Percentiles rank a stretch among this genome's conserved stretches.
These are phyloP conservation scores for Flaveria sonorensis DNA, from an alignment of 129 eudicot species.

Conservation along the genomic window DNA sequence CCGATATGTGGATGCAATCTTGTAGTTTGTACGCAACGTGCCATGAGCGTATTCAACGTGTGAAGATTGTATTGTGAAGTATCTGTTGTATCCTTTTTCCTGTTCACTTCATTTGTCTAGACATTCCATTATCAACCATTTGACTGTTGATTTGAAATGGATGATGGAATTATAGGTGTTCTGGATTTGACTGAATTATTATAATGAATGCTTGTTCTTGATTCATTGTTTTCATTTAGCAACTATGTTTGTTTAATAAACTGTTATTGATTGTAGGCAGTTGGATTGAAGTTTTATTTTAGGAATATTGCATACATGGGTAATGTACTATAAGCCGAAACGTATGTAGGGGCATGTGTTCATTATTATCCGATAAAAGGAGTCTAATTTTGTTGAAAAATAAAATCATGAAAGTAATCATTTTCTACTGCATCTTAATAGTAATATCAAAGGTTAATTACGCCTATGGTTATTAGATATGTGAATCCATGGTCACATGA, in stretches of 20 bases:
- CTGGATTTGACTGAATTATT: not conserved
- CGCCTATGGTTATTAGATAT: no score
- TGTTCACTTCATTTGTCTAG: not conserved
- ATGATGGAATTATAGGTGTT: not conserved
- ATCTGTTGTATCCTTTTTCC: not conserved
- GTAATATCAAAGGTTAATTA: no score
- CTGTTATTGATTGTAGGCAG: not conserved
- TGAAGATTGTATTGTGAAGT: not conserved
- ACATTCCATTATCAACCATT: not conserved
- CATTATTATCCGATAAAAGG: no score
- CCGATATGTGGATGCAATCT: not conserved
- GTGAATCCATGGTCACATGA: no score
- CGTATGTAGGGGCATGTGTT: no score
- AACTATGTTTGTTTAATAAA: not conserved
- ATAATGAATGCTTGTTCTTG: not conserved
- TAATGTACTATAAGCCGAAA: no score
- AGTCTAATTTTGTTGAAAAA: no score
- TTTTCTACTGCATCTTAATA: no score
- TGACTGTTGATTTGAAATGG: conserved; percentile 6
- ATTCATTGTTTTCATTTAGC: not conserved
- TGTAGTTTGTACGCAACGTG: not conserved
- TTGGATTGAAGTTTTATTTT: no score
- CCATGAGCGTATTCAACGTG: not conserved
- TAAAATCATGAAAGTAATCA: no score
- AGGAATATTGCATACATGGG: no score